Base-by-base conservation (phyloP, 345 rosid genomes). In the Erucastrum elatum region DNA sequence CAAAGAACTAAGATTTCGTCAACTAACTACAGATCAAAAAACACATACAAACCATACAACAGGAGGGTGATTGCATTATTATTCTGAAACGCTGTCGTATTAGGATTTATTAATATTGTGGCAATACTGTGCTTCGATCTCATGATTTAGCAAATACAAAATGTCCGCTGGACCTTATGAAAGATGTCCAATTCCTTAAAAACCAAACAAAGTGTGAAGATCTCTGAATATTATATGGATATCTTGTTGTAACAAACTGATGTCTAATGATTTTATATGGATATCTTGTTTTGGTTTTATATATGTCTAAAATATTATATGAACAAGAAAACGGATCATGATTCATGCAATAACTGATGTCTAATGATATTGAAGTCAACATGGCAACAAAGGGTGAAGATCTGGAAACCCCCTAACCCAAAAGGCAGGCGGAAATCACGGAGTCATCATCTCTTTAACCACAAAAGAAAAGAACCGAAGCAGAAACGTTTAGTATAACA, bases 291-390 rank as follows among this genome's bases (percentile, higher is more conserved):
- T 39, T 39, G 46, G 46, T 39, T 39, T 39, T 39, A 46, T 46
- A 46, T 5, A 46, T 12, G 53, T 46, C 7, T 49, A 6, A 6
- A 49, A 49, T 49, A 49, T 49, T 49, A 49, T 49, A 49, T 49
- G 55, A n/a, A 39, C 46, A 39, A 39, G 21, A 39, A 39, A 39
- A 39, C 46, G 44, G 44, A 39, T 39, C 44, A 39, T 44, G 13
- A 9, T 39, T 39, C 49, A 44, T 49, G 56, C 61, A 68, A 37
- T 49, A 49, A 68, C 8, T 4, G 12, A 68, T 68, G 59, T 46
- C 8, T 68, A 30, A 68, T 21, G 53, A 16, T 76, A 61, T 60
- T 1, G 30, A 69, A 61, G 80, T 69, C 80, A 76, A 76, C 69
- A 33, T 59, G 66, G 72, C 66, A 75, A 39, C 39, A 55, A 64